These are phyloP conservation scores for Chlorella vulgaris DNA, from an alignment of 139 green algal genomes.

Conservation along the genomic window DNA sequence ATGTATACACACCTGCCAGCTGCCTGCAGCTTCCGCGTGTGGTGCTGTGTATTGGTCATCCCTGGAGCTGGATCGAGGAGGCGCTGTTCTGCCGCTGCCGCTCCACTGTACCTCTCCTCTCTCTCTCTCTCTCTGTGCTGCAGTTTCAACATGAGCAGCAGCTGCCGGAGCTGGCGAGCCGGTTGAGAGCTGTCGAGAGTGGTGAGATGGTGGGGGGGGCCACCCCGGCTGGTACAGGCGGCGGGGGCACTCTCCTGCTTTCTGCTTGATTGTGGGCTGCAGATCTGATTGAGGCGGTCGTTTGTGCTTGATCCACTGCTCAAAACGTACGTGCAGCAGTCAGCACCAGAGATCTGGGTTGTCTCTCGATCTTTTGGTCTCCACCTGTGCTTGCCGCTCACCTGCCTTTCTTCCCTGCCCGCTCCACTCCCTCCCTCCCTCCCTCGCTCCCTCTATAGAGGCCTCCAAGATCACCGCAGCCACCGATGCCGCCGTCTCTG, in stretches of 20 bases:
- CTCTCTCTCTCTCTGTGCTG: constrained; percentile 37
- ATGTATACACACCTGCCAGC: not conserved
- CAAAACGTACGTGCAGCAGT: too few species aligned
- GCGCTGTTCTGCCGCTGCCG: too few species aligned
- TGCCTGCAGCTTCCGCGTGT: not conserved
- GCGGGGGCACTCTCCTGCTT: too few species aligned
- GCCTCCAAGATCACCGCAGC: constrained; percentile 10
- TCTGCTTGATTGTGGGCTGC: too few species aligned
- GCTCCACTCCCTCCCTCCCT: not conserved
- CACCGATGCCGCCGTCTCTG: constrained; percentile 18
- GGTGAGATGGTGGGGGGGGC: not conserved
- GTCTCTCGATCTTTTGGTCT: too few species aligned
- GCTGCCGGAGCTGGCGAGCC: constrained; percentile 44
- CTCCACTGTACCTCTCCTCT: too few species aligned
- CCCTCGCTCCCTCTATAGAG: not conserved
- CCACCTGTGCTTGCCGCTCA: too few species aligned
- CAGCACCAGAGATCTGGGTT: too few species aligned
- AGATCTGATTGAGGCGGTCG: too few species aligned
- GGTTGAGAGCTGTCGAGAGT: constrained; percentile 25
- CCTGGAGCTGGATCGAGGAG: too few species aligned
- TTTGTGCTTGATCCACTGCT: too few species aligned
- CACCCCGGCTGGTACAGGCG: not conserved
- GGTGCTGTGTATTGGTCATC: not conserved
- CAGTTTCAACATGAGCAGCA: constrained; percentile 91
- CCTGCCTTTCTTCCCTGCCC: not conserved